Evolutionary conservation across 495 filamentous ascomycete species (phyloP), one percentile per base, ranked within the genome.

Genomic region (Trichoderma virens): DNA sequence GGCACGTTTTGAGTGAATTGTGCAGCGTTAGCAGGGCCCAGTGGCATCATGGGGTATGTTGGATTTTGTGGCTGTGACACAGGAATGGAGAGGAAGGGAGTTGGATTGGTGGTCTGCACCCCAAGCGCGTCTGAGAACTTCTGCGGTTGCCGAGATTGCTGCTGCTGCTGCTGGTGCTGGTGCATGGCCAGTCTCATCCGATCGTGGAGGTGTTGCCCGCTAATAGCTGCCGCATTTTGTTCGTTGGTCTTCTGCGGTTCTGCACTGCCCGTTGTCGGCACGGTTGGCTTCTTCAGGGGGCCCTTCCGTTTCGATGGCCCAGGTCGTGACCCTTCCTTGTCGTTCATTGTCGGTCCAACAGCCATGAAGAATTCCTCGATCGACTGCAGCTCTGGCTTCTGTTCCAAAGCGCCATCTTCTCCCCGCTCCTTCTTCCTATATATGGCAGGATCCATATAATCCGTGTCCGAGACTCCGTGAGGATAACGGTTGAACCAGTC

Each of bases 401-500:
- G 89, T 62, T 91, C 88, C 67, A 96, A 81, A 0, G 91, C 88
- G 0, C 88, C 89, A 66, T 95, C 91, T 34, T 90, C 87, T 31
- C 87, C 88, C 8, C 84, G 87, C 66, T 92, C 87, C 69, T 88
- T 88, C 72, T 85, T 85, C 72, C 83, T 79, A 64, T 83, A 82
- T 1, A 79, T 76, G 41, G 86, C 86, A 0, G 91, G 88, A 66
- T 93, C 91, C 67, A 93, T 89, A 75, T 89, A 94, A 73, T 94
- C 89, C 11, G 87, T 80, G 62, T 88, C 83, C 31, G 90, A 90
- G 25, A 97, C 90, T 13, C 94, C 94, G 69, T 94, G 91, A 1
- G 94, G 94, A 76, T 97, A 97, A 67, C 90, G 87, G 71, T 93
- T 86, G 70, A 97, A 97, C 94, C 94, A 98, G 74, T 98, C 94